phyloP scores from a whole-genome alignment of 2,329 filamentous ascomycete species.

The Eutypa lata region DNA sequence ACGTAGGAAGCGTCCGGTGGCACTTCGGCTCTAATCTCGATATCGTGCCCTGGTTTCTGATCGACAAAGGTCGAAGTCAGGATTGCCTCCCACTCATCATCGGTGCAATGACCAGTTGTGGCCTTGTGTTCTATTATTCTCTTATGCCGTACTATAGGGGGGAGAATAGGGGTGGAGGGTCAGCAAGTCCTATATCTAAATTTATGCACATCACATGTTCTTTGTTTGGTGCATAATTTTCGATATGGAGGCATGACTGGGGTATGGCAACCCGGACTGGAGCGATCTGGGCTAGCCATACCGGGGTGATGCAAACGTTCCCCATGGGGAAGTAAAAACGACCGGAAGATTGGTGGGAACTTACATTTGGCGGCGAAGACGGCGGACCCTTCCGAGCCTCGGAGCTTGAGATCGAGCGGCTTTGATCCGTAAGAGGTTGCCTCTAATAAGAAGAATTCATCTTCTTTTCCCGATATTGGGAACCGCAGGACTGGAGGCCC shows the following conservation, averaged over 20 bases:
- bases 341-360: constrained; percentile 26
- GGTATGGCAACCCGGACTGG: constrained; percentile 3
- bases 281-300: constrained; percentile 2
- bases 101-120: constrained; percentile 51
- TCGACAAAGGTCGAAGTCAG: constrained; percentile 56
- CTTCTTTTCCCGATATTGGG: constrained; percentile 50
- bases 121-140: constrained; percentile 50
- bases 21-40: constrained; percentile 60
- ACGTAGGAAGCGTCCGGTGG: constrained; percentile 47
- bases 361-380: constrained; percentile 58
- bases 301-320: no score
- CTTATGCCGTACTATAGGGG: constrained; percentile 52
- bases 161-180: constrained; percentile 7
- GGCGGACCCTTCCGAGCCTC: constrained; percentile 64
- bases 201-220: background rate
- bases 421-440: constrained; percentile 47
- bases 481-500: constrained; percentile 50
- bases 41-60: constrained; percentile 43
- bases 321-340: background rate
- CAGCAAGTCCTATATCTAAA: background rate
- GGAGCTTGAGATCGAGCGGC: constrained; percentile 62
- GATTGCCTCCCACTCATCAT: constrained; percentile 65
- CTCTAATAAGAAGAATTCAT: constrained; percentile 59
- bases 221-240: background rate
- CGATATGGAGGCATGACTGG: no score